These are phyloP conservation scores for Arbutus unedo DNA, from an alignment of 148 eudicot genomes.

Conservation along the genomic window DNA sequence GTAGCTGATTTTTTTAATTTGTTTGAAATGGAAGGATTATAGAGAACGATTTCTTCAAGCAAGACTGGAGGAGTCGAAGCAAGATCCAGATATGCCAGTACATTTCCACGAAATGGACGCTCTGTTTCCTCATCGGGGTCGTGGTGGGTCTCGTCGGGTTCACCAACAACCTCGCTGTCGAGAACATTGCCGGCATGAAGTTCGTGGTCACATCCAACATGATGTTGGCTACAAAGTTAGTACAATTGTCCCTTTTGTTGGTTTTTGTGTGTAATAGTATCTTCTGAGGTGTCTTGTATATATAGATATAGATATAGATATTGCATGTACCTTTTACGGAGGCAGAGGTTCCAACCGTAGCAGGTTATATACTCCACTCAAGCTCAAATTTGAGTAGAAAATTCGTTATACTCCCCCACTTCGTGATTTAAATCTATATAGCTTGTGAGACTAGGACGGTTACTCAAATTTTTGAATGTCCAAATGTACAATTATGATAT, in stretches of 20 bases:
- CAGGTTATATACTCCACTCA: no score
- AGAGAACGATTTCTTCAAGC: constrained; percentile 84
- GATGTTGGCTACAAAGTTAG: constrained; percentile 61
- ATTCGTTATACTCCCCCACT: background rate
- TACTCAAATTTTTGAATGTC: background rate
- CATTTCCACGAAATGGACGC: constrained; percentile 73
- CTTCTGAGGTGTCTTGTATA: background rate
- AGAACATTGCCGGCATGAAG: constrained; percentile 80
- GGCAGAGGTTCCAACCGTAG: no score
- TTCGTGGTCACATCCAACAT: constrained; percentile 85
- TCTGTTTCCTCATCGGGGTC: constrained; percentile 67
- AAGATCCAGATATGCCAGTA: constrained; percentile 63
- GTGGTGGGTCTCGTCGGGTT: constrained; percentile 69
- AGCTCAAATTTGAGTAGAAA: background rate
- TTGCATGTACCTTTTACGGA: no score
- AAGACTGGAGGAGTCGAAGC: constrained; percentile 79
- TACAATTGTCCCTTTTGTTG: background rate
- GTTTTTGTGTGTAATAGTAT: background rate
- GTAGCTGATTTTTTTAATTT: background rate
- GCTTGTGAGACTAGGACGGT: background rate
- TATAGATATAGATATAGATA: background rate
- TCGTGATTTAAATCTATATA: background rate
- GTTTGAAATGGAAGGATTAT: constrained; percentile 48
- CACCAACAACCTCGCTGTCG: constrained; percentile 70
- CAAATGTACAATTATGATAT: background rate